Evolutionary conservation across 345 rosid species (phyloP), one percentile per base, ranked within the genome.

Genomic region (Eucalyptus victrix): DNA sequence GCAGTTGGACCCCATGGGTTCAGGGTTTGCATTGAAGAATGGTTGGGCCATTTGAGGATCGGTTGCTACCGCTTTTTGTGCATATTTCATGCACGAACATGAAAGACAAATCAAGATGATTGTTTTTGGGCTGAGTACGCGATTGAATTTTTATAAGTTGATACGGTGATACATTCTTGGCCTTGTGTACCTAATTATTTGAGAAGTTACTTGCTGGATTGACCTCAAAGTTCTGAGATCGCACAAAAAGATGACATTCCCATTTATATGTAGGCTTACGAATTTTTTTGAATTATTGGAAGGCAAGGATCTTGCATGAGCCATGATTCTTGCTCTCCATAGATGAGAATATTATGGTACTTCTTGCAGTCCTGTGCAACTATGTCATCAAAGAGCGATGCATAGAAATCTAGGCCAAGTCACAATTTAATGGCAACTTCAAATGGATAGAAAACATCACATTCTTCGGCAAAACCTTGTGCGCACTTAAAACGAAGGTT

Each of bases 21-120:
- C 30, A 24, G 3, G 62, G 12, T 56, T 56, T 56, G 62, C 5
- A 56, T 5, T 2, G 2, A 56, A 56, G 62, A 56, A 24, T 58
- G 65, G 30, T 24, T 24, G 24, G 30, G 65, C 6, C 1, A 1
- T 58, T 24, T 5, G 65, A 14, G 62, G 65, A 58, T 58, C n/a
- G 14, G 30, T 1, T 1, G 30, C 30, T 58, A 26, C n/a, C 0
- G 1, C 30, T 56, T 10, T 56, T 5, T 11, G 6, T 8, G 28
- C 62, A 56, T 56, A 4, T 23, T 56, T 10, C 30, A 23, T 10
- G 30, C 12, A 5, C 26, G 28, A 23, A 56, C 60, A 56, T 0
- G 30, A 56, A 56, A 56, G 62, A 56, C 62, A 7, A 21, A 56
- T 30, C 62, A 10, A 56, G 10, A 56, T 56, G 28, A 56, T 56